Percentiles rank a stretch among this genome's conserved stretches.
Conservation (phyloP, 805 yeast species). For the Candida railenensis region DNA sequence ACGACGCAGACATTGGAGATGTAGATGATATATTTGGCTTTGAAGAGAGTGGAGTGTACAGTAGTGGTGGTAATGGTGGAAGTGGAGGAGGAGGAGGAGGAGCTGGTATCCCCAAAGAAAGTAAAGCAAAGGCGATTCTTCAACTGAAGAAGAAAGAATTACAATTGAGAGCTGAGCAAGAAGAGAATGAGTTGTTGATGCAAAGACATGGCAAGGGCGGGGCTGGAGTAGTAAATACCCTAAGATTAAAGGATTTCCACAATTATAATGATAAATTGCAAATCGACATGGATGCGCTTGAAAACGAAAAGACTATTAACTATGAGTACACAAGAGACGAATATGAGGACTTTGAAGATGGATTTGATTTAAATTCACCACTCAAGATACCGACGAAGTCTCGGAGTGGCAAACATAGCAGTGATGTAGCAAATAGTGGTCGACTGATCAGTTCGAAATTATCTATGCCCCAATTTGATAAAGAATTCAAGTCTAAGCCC, state of each 20-base stretch:
- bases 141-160: constrained; percentile 20
- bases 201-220: constrained; percentile 9
- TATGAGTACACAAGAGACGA: constrained; percentile 39
- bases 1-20: constrained; percentile 38
- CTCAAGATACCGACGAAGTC: constrained; percentile 1
- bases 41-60: constrained; percentile 36
- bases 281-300: constrained; percentile 17
- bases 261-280: constrained; percentile 6
- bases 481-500: background rate
- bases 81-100: background rate
- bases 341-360: constrained; percentile 35
- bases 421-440: background rate
- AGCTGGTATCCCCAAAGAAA: background rate
- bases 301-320: constrained; percentile 33
- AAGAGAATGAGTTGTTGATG: constrained; percentile 27
- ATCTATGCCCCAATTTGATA: constrained; percentile 5
- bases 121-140: constrained; percentile 4
- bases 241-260: constrained; percentile 29
- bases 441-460: background rate
- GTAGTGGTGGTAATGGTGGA: constrained; percentile 14
- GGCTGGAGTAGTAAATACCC: constrained; percentile 24
- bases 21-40: constrained; percentile 37
- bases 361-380: constrained; percentile 25
- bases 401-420: background rate
- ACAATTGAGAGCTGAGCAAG: constrained; percentile 31